Percentiles rank a stretch among this genome's conserved stretches.
phyloP scores from a whole-genome alignment of 1,284 basidiomycete genomes.

The Thecaphora thlaspeos region DNA sequence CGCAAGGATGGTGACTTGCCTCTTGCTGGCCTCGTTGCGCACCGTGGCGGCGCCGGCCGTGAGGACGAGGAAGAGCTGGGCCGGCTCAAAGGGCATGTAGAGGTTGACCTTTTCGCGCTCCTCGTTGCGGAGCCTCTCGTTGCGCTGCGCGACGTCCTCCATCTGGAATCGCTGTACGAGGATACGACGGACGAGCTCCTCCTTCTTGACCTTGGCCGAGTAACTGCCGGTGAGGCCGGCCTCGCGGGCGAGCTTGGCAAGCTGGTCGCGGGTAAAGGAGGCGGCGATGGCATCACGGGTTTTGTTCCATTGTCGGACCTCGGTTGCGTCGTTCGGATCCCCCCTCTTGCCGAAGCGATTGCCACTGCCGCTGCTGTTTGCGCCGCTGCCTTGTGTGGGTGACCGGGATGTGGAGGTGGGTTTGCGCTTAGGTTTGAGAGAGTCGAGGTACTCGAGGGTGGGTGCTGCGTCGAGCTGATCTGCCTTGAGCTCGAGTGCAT shows the following conservation, averaged over 20 bases:
- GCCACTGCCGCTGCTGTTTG: too few species aligned
- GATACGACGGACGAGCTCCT: conserved; percentile 23
- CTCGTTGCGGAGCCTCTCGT: conserved; percentile 15
- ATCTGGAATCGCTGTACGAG: conserved; percentile 32
- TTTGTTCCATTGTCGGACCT: conserved; percentile 29
- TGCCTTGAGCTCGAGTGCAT: conserved; percentile 5
- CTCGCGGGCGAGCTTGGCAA: conserved; percentile 18
- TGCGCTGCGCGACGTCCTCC: conserved; percentile 17
- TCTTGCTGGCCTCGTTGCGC: conserved; percentile 17
- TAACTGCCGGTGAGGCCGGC: conserved; percentile 11
- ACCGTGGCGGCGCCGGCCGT: conserved; percentile 13
- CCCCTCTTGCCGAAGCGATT: conserved; percentile 20
- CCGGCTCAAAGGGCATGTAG: conserved; percentile 14
- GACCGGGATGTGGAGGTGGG: neutral
- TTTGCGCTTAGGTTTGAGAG: conserved; percentile 14
- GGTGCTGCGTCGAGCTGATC: conserved; percentile 22
- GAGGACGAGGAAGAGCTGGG: conserved; percentile 29
- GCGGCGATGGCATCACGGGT: conserved; percentile 15
- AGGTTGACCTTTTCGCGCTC: conserved; percentile 17
- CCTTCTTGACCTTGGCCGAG: conserved; percentile 11
- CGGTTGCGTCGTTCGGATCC: conserved; percentile 3
- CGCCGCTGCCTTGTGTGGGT: neutral
- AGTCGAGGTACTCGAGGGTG: conserved; percentile 31
- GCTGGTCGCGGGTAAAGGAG: conserved; percentile 33
- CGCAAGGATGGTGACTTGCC: conserved; percentile 17